Base-by-base conservation (phyloP, 495 filamentous ascomycete genomes). In the Friedmanniomyces simplex region DNA sequence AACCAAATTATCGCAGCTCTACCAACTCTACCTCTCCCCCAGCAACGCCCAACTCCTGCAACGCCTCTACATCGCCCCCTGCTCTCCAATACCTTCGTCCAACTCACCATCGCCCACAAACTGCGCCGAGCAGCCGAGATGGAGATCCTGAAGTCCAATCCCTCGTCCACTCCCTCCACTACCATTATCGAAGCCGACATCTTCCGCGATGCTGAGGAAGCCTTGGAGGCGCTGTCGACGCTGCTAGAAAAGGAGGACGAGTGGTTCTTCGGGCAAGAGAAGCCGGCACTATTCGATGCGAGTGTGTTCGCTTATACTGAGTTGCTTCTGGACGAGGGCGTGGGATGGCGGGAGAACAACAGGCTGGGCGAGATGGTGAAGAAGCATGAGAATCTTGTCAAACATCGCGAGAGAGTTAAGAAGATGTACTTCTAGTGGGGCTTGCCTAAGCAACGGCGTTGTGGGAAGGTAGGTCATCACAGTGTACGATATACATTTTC, bases 291-390 rank as follows among this genome's bases (percentile, higher is more conserved):
- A 13, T 88, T 98, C 62, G 93, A 98, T 70, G 89, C 91, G 25
- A 81, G 77, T 55, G 81, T 96, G 22, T 97, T 95, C 73, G 84
- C 87, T 24, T 98, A 95, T 70, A 89, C 88, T n/a, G 79, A 91
- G 68, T 67, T 95, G 20, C 76, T 96, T 30, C 66, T 94, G 58
- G 79, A 85, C 60, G 72, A 79, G 10, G 46, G 59, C 2, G 67
- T 85, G 62, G 77, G 71, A 3, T 89, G 84, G 86, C 39, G 54
- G 21, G 71, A 73, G 22, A 60, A 61, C 30, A 60, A 61, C 30
- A 50, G 54, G 24, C 50, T 72, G 21, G 48, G 52, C 12, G 60
- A 66, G 26, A 24, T 42, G 18, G 47, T 82, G 64, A 60, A 60
- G 56, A 69, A 69, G 60, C 59, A 58, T 18, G 49, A 54, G 41